Base-by-base conservation (phyloP, 768 basidiomycete genomes). In the Hericium erinaceus region DNA sequence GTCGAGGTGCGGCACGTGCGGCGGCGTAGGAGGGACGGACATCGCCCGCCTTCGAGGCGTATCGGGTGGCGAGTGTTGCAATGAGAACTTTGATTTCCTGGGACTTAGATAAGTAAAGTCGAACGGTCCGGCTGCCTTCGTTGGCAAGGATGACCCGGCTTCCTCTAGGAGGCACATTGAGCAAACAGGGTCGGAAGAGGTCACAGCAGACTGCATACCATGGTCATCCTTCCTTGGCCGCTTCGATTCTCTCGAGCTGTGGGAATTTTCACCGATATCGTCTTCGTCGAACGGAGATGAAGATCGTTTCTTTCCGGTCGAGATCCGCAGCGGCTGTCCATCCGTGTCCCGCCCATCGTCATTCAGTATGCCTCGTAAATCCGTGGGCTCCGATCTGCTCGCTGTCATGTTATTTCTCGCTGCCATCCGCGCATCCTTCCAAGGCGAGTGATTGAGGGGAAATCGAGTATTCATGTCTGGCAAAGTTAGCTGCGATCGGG, bases 401-500 rank as follows among this genome's bases (percentile, higher is more conserved):
- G 52, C 33, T 11, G 55, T 57, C 33, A 50, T 2, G 20, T 58
- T 57, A 39, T 38, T 52, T 24, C 55, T 55, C 46, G 40, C 44
- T 39, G 58, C 62, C 28, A 33, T 57, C 48, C 52, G 55, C 26
- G 62, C 62, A 20, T 56, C 57, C 46, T 57, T 61, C 46, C 56
- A 44, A 9, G 62, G 62, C 20, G 62, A 63, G 8, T 58, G 11
- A 55, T 54, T 59, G 12, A 58, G 40, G 18, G 48, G 57, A 58
- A 61, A 37, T 2, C 57, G 57, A 7, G 39, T 18, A 9, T 54
- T 40, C 51, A 52, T 56, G 38, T 61, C 60, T 2, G 50, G 13
- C 18, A 63, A n/a, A 8, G 55, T 20, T 49, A 57, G 40, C 26
- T 63, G 62, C 7, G 62, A 63, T 13, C 62, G 62, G 39, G 62